phyloP scores from a whole-genome alignment of 805 yeast species.

The Sugiyamaella americana region DNA sequence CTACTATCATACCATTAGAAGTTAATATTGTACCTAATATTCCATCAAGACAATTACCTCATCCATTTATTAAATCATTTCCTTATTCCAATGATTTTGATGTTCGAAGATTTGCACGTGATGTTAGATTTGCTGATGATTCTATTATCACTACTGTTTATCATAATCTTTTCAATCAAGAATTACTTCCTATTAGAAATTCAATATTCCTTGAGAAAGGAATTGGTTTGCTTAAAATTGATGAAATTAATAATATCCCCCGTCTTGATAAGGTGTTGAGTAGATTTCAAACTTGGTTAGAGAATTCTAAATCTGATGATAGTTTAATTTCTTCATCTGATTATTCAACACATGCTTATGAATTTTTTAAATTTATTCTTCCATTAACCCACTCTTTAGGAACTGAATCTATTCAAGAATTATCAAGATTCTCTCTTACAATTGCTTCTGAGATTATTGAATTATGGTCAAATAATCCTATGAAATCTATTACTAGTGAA shows the following conservation, averaged over 20 bases:
- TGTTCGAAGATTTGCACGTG: conserved; percentile 3
- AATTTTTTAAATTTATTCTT: neutral
- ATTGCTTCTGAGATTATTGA: neutral
- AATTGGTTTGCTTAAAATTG: no score
- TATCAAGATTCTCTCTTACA: neutral
- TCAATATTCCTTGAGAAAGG: no score
- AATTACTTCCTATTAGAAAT: no score
- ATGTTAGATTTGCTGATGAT: neutral
- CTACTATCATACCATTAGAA: no score
- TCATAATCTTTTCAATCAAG: no score
- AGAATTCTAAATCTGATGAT: neutral
- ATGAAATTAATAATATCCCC: no score
- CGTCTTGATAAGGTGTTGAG: neutral
- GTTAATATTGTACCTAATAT: neutral
- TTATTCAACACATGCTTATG: neutral
- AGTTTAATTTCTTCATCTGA: neutral
- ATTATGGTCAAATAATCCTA: neutral
- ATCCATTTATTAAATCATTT: neutral
- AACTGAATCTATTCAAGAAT: neutral
- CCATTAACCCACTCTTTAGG: neutral
- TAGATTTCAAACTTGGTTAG: neutral
- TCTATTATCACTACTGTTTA: conserved; percentile 2
- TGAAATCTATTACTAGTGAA: neutral
- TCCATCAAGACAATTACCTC: no score
- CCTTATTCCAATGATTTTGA: conserved; percentile 1